Evolutionary conservation across 2,329 filamentous ascomycete species (phyloP).

Genomic region (Pseudopyricularia javanii): DNA sequence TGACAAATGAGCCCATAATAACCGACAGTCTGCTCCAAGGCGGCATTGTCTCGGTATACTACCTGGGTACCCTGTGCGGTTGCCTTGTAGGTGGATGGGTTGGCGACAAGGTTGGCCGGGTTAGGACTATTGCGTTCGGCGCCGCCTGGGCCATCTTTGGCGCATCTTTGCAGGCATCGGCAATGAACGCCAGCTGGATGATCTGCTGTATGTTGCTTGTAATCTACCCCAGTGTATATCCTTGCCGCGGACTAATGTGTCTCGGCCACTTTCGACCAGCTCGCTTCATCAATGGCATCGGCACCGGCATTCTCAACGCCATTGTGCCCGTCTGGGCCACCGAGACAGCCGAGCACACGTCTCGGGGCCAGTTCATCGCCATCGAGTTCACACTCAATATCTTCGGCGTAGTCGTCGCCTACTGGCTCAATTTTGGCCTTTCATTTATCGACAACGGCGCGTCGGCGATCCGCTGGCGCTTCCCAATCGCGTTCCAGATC

Average conservation of each 20-base stretch:
- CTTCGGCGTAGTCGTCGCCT: constrained; percentile 17
- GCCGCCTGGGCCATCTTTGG: constrained; percentile 46
- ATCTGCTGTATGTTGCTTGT: constrained; percentile 37
- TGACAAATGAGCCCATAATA: constrained; percentile 35
- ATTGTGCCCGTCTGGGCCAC: constrained; percentile 63
- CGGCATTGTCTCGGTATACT: constrained; percentile 45
- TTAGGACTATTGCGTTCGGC: constrained; percentile 50
- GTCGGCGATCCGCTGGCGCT: constrained; percentile 18
- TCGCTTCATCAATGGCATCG: constrained; percentile 50
- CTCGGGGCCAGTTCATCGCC: constrained; percentile 56
- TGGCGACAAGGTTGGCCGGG: constrained; percentile 49
- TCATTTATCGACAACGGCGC: constrained; percentile 14
- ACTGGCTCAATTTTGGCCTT: constrained; percentile 19
- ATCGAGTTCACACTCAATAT: constrained; percentile 49
- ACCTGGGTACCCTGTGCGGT: constrained; percentile 50
- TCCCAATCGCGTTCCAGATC: constrained; percentile 17
- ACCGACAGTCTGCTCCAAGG: constrained; percentile 49
- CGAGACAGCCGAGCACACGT: constrained; percentile 55
- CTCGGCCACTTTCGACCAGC: no score
- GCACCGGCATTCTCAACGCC: constrained; percentile 57
- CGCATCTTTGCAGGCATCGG: constrained; percentile 51
- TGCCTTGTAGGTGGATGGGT: constrained; percentile 42
- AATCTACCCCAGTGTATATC: no score
- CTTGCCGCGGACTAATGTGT: no score
- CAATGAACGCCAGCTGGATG: constrained; percentile 58